Percentiles rank a stretch among this genome's conserved stretches.
Conservation (phyloP, 306 rosid genomes). For the Styphnolobium japonicum region DNA sequence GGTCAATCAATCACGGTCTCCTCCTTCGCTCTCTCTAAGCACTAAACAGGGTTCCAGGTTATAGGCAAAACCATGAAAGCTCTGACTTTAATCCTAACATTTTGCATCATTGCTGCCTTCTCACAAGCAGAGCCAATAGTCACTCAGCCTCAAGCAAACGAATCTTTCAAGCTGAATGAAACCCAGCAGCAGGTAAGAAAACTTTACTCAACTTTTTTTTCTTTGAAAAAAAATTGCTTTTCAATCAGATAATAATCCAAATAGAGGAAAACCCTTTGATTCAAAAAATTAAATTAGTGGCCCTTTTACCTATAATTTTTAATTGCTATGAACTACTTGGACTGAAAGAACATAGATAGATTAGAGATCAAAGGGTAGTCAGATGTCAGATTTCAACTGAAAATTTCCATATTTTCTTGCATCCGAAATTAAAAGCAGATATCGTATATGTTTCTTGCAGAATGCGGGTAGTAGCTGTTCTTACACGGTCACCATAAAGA, state of each 20-base stretch:
- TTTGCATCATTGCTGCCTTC: constrained; percentile 28
- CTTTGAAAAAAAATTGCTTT: no score
- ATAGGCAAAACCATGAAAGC: constrained; percentile 14
- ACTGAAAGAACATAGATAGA: not conserved
- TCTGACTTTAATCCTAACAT: constrained; percentile 23
- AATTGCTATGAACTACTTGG: not conserved
- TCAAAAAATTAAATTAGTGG: not conserved
- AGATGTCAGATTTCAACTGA: not conserved
- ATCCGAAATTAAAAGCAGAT: not conserved
- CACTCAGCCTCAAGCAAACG: constrained; percentile 36
- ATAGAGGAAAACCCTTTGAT: not conserved
- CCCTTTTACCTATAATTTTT: not conserved
- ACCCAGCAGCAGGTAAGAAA: constrained; percentile 32
- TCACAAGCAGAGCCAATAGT: constrained; percentile 31
- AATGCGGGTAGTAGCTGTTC: constrained; percentile 49
- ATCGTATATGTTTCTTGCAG: constrained; percentile 27
- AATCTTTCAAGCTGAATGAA: constrained; percentile 41
- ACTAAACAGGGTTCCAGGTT: not conserved
- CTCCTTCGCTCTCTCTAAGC: not conserved
- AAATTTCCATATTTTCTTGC: constrained; percentile 2
- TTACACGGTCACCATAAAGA: constrained; percentile 57
- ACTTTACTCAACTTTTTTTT: no score
- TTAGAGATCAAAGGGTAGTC: not conserved
- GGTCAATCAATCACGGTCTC: not conserved
- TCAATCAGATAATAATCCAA: no score